phyloP scores from a whole-genome alignment of 805 yeast genomes.

The Scheffersomyces stipitis region DNA sequence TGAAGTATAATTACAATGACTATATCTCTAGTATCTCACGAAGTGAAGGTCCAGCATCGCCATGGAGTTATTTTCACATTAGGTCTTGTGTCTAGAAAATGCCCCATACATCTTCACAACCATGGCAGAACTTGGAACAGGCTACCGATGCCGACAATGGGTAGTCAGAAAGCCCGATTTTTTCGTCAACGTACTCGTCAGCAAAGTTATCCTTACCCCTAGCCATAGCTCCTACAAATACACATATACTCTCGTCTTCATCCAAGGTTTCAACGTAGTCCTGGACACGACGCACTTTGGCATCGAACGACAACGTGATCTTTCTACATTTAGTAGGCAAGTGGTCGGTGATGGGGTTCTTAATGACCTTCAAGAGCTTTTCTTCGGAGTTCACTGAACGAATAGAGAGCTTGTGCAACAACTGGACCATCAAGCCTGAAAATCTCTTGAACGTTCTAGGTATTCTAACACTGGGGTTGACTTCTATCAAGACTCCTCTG shows the following conservation, averaged over 20 bases:
- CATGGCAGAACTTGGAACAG: conserved; percentile 96
- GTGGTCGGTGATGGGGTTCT: conserved; percentile 96
- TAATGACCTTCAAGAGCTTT: conserved; percentile 87
- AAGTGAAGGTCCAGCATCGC: background rate
- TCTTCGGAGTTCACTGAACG: conserved; percentile 95
- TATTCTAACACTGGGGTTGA: conserved; percentile 93
- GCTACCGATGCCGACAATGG: conserved; percentile 98
- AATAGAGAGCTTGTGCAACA: conserved; percentile 87
- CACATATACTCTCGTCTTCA: conserved; percentile 92
- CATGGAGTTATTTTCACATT: background rate
- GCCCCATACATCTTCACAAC: conserved; percentile 98
- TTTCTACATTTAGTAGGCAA: conserved; percentile 94
- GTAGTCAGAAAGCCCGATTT: conserved; percentile 91
- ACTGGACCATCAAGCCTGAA: conserved; percentile 96
- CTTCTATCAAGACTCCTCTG: conserved; percentile 90
- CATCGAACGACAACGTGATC: conserved; percentile 88
- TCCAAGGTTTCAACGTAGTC: conserved; percentile 81
- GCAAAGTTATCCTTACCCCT: conserved; percentile 97
- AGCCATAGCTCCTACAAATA: conserved; percentile 99
- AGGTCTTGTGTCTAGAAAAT: conserved; percentile 43
- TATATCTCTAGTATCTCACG: no score
- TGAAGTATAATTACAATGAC: no score
- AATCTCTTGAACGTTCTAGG: conserved; percentile 98
- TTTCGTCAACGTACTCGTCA: conserved; percentile 95
- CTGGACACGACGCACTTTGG: conserved; percentile 82